Evolutionary conservation across 2,329 filamentous ascomycete species (phyloP), one percentile per base, ranked within the genome.

Genomic region (Raffaelea arxii): DNA sequence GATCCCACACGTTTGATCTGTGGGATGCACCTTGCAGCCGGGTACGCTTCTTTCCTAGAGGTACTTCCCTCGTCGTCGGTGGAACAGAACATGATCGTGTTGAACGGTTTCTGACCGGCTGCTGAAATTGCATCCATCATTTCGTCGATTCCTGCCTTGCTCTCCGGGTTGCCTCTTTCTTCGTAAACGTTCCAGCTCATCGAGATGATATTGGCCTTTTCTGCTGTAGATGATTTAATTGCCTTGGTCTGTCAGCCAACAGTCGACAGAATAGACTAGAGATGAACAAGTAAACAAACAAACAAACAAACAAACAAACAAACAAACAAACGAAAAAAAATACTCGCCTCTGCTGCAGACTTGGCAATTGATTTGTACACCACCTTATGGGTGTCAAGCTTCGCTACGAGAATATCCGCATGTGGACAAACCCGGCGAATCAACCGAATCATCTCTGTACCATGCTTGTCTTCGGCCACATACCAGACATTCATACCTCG

Each of bases 31-130:
- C n/a, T 25, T 6, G 40, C 30, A 3, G 40, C 40, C 4, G 40
- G 40, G n/a, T 41, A 41, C 16, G 40, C 24, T 9, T 41, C 14
- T 27, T 27, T 41, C 14, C 12, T 25, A 18, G 40, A 41, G 2
- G 21, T 12, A 2, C 2, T 27, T 3, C 40, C 40, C 24, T 41
- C 23, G 16, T 41, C 40, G n/a, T 41, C 40, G 24, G 23, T 18
- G 7, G 40, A 16, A 12, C 40, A 41, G 40, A 41, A 41, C 40
- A 41, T 41, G 24, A 41, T 41, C 16, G 40, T 25, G 24, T 41
- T 27, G 3, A 27, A 25, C 6, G 40, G 40, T 5, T 19, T 41
- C 16, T 19, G 19, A 18, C 23, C 40, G 10, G 40, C 40, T 2
- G 25, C 24, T 11, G 12, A 7, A 25, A 30, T 41, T 24, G 40